Evolutionary conservation across 352 stramenopile species (phyloP).

Genomic region (Phytopythium kandeliae): DNA sequence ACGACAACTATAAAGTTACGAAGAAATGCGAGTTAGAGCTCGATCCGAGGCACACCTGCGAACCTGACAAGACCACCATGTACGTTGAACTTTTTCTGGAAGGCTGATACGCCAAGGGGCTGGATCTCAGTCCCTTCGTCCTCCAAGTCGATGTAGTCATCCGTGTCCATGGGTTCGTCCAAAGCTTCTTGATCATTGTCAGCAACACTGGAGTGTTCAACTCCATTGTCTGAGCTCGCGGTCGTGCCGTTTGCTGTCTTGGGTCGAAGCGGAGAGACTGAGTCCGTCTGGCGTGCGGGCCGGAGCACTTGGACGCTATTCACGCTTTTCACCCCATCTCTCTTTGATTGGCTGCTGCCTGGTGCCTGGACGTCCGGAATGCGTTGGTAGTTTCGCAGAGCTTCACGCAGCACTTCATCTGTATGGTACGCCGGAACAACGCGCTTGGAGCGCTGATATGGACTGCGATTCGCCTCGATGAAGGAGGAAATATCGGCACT

Average conservation of each 20-base stretch:
- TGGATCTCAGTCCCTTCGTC: constrained; percentile 17
- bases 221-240: not conserved
- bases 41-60: too few species aligned
- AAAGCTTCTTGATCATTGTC: constrained; percentile 7
- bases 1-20: constrained; percentile 35
- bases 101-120: constrained; percentile 54
- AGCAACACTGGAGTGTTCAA: not conserved
- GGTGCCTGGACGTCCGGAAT: not conserved
- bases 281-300: not conserved
- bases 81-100: constrained; percentile 84
- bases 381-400: constrained; percentile 41
- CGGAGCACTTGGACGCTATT: constrained; percentile 1
- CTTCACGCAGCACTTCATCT: constrained; percentile 50
- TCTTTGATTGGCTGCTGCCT: constrained; percentile 1
- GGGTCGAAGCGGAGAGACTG: not conserved
- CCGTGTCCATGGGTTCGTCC: constrained; percentile 15
- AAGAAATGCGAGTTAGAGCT: constrained; percentile 4
- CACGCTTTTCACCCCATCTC: not conserved
- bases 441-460: constrained; percentile 36
- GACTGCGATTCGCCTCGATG: constrained; percentile 40
- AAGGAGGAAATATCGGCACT: constrained; percentile 62
- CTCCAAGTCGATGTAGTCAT: constrained; percentile 23
- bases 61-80: too few species aligned
- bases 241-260: not conserved
- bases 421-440: constrained; percentile 36